Base-by-base conservation (phyloP, 352 stramenopile species). In the Aphanomyces euteiches region DNA sequence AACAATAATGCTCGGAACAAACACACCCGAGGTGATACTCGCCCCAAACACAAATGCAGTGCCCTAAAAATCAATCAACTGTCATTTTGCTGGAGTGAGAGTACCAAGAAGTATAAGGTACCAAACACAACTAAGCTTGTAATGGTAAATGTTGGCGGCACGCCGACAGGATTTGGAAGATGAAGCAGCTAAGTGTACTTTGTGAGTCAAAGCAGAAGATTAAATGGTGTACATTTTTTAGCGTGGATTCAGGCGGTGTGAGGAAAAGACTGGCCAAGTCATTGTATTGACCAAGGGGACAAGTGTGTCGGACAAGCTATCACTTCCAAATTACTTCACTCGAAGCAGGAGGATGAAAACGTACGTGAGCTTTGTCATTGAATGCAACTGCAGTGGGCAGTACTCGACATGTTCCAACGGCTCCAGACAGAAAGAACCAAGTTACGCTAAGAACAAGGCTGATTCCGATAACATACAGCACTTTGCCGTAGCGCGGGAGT, bases 241-340 rank as follows among this genome's bases (percentile, higher is more conserved):
- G 54, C 21, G 77, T 87, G 37, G 82, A 85, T 76, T 97, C 90
- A n/a, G 86, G 79, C 36, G 95, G 86, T 1, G 84, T 87, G 43
- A 97, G 87, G 71, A 95, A 96, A n/a, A 97, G 78, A 66, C 78
- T 90, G 7, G 90, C 91, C 21, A 97, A 78, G 73, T 96, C 86
- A 70, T 97, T 97, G 81, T 97, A 97, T 65, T 97, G 75, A 36
- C 78, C 73, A 10, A 38, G 13, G 34, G 36, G 36, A 72, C 91
- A 97, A 56, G 85, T 78, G 73, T 96, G 96, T 7, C 78, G 81
- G 10, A 96, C 87, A 2, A 97, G 73, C 37, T 69, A 47, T 3
- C 6, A 13, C 7, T 28, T 19, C 45, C 45, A 15, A 1, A 53
- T 15, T 19, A 53, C n/a, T 15, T 15, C 45, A 53, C n/a, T 19